Percentiles rank a stretch among this genome's conserved stretches.
These are phyloP conservation scores for Kazachstania kunashirensis DNA, from an alignment of 805 yeast genomes.

Conservation along the genomic window DNA sequence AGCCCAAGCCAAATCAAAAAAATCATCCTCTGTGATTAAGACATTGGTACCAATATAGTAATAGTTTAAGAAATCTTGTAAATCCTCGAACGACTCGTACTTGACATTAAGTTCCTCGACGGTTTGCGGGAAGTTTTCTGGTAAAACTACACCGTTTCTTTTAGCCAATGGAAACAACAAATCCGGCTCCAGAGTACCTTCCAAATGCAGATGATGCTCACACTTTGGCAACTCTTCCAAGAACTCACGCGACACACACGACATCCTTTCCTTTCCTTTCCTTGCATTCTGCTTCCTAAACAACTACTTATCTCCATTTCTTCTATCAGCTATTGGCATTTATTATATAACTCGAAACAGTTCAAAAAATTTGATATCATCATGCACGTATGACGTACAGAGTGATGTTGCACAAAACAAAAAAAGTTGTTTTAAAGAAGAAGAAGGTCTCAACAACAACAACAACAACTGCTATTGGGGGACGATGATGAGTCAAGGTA, in stretches of 20 bases:
- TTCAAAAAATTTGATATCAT: no score
- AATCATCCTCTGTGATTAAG: slow-evolving; percentile 59
- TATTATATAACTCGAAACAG: no score
- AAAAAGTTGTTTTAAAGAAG: no score
- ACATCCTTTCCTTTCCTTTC: no score
- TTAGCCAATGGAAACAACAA: slow-evolving; percentile 58
- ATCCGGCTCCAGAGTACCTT: slow-evolving; percentile 75
- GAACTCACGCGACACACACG: slow-evolving; percentile 36
- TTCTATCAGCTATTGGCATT: no score
- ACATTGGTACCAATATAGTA: slow-evolving; percentile 78
- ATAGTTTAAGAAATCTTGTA: slow-evolving; percentile 70
- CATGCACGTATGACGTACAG: no score
- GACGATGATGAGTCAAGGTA: background rate
- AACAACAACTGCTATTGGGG: background rate
- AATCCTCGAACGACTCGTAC: slow-evolving; percentile 52
- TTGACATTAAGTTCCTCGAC: slow-evolving; percentile 48
- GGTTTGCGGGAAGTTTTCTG: slow-evolving; percentile 51
- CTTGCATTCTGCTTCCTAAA: no score
- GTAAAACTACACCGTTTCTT: slow-evolving; percentile 52
- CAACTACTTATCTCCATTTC: no score
- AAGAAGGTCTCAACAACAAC: background rate
- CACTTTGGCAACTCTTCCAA: slow-evolving; percentile 70
- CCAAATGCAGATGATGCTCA: slow-evolving; percentile 79
- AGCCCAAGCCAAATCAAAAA: slow-evolving; percentile 66
- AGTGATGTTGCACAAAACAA: no score